phyloP scores from a whole-genome alignment of 306 rosid genomes.

The Heteromeles arbutifolia region DNA sequence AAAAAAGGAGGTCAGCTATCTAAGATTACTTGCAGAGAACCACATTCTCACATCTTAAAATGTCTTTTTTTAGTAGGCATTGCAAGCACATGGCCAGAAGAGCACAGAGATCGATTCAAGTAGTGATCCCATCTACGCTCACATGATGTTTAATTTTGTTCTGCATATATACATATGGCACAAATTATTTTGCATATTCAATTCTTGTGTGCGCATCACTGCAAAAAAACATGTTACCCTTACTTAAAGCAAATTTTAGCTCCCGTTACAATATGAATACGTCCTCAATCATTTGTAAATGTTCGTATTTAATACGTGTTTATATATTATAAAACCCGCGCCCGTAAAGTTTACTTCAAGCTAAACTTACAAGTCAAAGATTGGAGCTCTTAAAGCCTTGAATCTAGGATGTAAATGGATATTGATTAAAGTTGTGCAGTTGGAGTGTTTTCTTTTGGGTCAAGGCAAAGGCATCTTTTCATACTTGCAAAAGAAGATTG shows the following conservation, averaged over 20 bases:
- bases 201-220: not conserved
- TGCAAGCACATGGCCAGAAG: constrained; percentile 22
- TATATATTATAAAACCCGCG: too few relatives aligned
- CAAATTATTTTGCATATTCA: not conserved
- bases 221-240: not conserved
- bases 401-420: not conserved
- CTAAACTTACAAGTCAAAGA: not conserved
- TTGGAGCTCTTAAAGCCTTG: not conserved
- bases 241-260: too few relatives aligned
- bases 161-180: not conserved
- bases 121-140: not conserved
- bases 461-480: not conserved
- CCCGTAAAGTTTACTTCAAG: too few relatives aligned
- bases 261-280: too few relatives aligned
- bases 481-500: not conserved
- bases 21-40: not conserved
- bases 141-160: not conserved
- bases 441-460: not conserved
- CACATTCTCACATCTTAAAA: not conserved
- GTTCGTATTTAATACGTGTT: too few relatives aligned
- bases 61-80: not conserved
- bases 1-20: too few relatives aligned
- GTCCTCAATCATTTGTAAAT: accelerated
- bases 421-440: not conserved
- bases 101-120: not conserved